Conservation (phyloP, 2,329 filamentous ascomycete species). For the Ophiostoma piceae region DNA sequence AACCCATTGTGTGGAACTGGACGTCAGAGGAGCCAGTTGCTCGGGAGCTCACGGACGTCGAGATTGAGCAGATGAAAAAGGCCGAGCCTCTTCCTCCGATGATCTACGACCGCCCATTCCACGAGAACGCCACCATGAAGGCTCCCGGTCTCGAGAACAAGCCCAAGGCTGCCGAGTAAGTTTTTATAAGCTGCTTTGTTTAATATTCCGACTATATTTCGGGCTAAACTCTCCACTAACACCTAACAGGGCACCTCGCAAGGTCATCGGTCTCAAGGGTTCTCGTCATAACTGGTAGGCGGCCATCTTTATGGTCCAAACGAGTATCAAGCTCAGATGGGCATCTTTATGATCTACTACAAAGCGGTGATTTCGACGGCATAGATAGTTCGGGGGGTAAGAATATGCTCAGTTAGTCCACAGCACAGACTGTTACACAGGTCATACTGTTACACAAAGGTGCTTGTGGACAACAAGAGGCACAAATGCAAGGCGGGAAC, state of each 20-base stretch:
- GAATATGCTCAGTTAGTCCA: background rate
- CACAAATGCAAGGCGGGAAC: background rate
- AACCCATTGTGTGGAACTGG: constrained; percentile 22
- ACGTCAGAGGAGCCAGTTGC: constrained; percentile 14
- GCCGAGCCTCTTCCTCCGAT: background rate
- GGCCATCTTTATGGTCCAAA: background rate
- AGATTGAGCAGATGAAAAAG: constrained; percentile 11
- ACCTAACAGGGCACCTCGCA: background rate
- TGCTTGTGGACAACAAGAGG: background rate
- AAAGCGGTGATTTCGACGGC: background rate
- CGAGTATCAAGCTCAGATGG: too few species aligned
- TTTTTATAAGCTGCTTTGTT: background rate
- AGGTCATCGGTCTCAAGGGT: constrained; percentile 22
- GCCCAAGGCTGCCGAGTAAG: background rate
- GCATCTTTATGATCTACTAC: too few species aligned
- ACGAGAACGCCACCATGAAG: background rate
- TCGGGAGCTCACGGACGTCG: constrained; percentile 12
- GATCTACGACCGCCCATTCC: background rate
- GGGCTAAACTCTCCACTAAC: background rate
- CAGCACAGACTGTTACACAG: background rate
- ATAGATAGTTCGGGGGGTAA: background rate
- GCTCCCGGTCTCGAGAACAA: background rate
- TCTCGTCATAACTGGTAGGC: constrained; percentile 22
- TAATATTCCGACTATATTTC: background rate
- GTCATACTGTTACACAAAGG: too few species aligned